These are phyloP conservation scores for Claviceps pazoutovae DNA, from an alignment of 2,329 filamentous ascomycete genomes.

Conservation along the genomic window DNA sequence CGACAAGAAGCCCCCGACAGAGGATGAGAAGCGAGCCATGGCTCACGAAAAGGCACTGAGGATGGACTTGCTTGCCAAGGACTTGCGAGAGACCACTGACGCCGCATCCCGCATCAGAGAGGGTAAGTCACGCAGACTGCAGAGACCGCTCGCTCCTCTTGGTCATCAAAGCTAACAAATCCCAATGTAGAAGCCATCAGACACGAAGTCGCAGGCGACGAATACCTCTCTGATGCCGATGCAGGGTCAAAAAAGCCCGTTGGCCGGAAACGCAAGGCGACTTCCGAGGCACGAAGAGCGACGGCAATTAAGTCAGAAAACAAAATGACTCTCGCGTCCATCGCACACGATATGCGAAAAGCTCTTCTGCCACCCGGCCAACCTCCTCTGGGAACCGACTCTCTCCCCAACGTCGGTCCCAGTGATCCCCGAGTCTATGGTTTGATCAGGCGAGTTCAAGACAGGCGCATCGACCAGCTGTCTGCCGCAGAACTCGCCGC, in stretches of 20 bases:
- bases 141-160: no score
- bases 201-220: no score
- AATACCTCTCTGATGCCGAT: no score
- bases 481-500: not conserved
- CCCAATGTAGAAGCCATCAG: not conserved
- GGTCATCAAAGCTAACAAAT: not conserved
- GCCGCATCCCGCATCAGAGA: not conserved
- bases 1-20: slow-evolving; percentile 2
- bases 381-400: slow-evolving; percentile 1
- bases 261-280: not conserved
- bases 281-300: not conserved
- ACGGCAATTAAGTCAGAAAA: not conserved
- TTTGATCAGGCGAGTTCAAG: not conserved
- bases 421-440: not conserved
- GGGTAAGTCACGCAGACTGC: not conserved
- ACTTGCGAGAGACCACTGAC: not conserved
- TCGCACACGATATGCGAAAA: slow-evolving; percentile 1
- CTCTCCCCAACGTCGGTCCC: not conserved
- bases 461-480: slow-evolving; percentile 1
- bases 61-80: not conserved
- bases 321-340: slow-evolving; percentile 1
- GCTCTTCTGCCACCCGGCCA: not conserved
- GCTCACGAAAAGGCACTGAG: not conserved
- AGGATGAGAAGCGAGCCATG: not conserved
- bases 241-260: not conserved